Percentiles rank a stretch among this genome's conserved stretches.
These are phyloP conservation scores for Magnusiomyces sp. DNA, from an alignment of 1,139 yeast genomes.

Conservation along the genomic window DNA sequence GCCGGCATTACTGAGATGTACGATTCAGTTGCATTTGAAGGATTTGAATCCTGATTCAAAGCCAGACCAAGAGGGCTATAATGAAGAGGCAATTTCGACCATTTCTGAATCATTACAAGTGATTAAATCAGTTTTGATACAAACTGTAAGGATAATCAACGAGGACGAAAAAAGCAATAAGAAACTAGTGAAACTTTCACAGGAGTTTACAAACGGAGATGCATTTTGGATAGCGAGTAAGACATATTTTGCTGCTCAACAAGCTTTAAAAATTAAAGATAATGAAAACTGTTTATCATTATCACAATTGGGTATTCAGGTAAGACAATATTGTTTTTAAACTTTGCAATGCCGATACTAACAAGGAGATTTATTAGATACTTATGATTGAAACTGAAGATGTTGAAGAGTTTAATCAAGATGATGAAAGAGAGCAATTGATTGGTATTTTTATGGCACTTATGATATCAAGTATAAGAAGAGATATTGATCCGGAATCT, in stretches of 20 bases:
- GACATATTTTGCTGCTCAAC: slow-evolving; percentile 13
- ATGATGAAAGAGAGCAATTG: slow-evolving; percentile 1
- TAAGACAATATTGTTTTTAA: not conserved
- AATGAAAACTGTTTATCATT: too few relatives aligned
- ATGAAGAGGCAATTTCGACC: not conserved
- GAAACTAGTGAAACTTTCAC: not conserved
- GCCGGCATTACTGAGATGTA: slow-evolving; percentile 13
- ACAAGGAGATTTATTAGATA: not conserved
- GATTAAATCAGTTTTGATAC: slow-evolving; percentile 1
- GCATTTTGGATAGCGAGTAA: slow-evolving; percentile 13
- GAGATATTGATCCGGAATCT: not conserved
- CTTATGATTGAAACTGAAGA: not conserved
- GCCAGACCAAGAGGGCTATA: not conserved
- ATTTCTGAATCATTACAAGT: not conserved
- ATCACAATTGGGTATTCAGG: too few relatives aligned
- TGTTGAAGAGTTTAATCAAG: not conserved
- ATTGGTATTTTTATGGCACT: not conserved
- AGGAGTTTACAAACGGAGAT: slow-evolving; percentile 5
- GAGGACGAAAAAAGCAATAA: not conserved
- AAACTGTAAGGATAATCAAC: not conserved
- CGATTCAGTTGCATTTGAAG: slow-evolving; percentile 13
- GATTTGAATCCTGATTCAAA: not conserved
- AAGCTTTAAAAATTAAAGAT: slow-evolving; percentile 10
- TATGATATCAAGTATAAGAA: not conserved
- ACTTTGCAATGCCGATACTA: too few relatives aligned